Percentiles rank a stretch among this genome's conserved stretches.
phyloP scores from a whole-genome alignment of 192 early-diverging fungal species.

The Geranomyces michiganensis region DNA sequence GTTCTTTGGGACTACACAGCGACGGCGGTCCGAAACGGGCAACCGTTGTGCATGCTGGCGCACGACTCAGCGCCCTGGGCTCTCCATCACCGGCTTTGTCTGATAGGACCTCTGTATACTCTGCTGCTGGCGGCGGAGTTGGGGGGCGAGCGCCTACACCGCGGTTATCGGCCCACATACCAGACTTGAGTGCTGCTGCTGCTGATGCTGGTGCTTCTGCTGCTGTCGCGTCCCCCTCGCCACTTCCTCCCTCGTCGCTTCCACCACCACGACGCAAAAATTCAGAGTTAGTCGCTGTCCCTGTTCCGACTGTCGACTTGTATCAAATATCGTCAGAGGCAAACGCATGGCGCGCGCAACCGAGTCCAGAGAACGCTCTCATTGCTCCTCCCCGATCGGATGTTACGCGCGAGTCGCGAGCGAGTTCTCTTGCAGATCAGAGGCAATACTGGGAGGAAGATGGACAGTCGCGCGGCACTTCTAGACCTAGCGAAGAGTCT shows the following conservation, averaged over 20 bases:
- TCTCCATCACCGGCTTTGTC: slow-evolving; percentile 3
- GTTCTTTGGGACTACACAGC: not conserved
- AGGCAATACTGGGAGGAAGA: not conserved
- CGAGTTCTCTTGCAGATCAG: not conserved
- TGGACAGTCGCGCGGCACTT: no score
- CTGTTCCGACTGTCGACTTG: not conserved
- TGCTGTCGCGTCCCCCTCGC: not conserved
- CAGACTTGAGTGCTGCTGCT: no score
- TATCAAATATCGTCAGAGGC: not conserved
- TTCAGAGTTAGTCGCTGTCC: not conserved
- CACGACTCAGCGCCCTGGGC: slow-evolving; percentile 1
- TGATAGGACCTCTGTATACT: not conserved
- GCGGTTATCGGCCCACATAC: not conserved
- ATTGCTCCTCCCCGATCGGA: not conserved
- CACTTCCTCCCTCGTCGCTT: not conserved
- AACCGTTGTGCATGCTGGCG: not conserved
- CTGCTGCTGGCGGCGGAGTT: not conserved
- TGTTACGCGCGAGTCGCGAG: not conserved
- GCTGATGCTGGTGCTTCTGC: not conserved
- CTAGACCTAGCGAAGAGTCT: not conserved
- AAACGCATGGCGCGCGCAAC: not conserved
- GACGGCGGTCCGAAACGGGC: not conserved
- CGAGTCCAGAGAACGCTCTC: not conserved
- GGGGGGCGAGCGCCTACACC: not conserved
- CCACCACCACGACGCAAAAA: slow-evolving; percentile 8